These are phyloP conservation scores for Dimargaris cristalligena DNA, from an alignment of 192 early-diverging fungal species.

Conservation along the genomic window DNA sequence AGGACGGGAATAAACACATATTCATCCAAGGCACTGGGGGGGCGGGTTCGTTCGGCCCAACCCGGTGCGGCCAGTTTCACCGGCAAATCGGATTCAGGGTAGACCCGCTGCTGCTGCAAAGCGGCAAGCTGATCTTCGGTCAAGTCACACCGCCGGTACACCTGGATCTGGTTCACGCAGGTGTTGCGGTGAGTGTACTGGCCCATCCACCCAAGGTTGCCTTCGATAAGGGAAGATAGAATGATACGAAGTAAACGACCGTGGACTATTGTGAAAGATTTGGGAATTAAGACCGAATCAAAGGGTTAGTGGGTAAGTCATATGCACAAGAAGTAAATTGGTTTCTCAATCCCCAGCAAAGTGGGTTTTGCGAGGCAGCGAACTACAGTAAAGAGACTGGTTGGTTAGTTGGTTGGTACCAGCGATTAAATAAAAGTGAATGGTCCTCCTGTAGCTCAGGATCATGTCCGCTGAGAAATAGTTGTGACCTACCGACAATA, in stretches of 20 bases:
- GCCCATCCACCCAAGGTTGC: neutral
- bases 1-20: neutral
- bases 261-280: neutral
- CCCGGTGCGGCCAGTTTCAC: too few species aligned
- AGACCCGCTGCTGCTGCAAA: neutral
- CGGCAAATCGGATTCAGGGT: too few species aligned
- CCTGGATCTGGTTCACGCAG: neutral
- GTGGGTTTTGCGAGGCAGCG: too few species aligned
- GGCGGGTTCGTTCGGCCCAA: neutral
- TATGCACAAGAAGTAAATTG: too few species aligned
- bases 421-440: too few species aligned
- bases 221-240: neutral
- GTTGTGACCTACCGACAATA: neutral
- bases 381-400: too few species aligned
- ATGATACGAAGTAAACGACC: conserved; percentile 7
- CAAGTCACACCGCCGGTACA: neutral
- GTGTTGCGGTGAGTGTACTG: conserved; percentile 4
- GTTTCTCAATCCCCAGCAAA: too few species aligned
- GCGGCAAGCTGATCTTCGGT: neutral
- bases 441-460: too few species aligned
- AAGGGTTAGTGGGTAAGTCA: too few species aligned
- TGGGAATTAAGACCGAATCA: too few species aligned
- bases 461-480: neutral
- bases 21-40: neutral
- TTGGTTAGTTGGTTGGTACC: too few species aligned